A percentile compares a stretch with the other conserved stretches of the same genome.
These are phyloP conservation scores for Kwoniella shivajii DNA, from an alignment of 1,284 basidiomycete species.

Conservation along the genomic window DNA sequence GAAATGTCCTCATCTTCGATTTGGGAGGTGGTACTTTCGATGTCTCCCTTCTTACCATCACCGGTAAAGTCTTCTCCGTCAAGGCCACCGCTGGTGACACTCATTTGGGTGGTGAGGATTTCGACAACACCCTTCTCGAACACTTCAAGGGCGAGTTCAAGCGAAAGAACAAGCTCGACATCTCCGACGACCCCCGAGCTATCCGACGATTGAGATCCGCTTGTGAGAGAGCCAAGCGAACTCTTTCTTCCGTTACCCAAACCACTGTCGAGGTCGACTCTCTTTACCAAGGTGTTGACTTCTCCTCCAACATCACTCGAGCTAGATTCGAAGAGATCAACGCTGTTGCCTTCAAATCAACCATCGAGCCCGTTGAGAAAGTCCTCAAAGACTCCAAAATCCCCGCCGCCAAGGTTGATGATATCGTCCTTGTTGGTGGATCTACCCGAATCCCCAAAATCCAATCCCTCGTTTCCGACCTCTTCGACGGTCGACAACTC, in stretches of 20 bases:
- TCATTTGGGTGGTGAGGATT: slow-evolving; percentile 98
- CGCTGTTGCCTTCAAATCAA: slow-evolving; percentile 95
- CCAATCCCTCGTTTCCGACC: slow-evolving; percentile 96
- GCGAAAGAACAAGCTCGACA: slow-evolving; percentile 91
- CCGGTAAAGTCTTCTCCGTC: slow-evolving; percentile 99
- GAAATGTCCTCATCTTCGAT: slow-evolving; percentile 97
- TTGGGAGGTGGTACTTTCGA: slow-evolving; percentile 99
- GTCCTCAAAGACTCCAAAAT: slow-evolving; percentile 98
- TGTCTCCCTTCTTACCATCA: slow-evolving; percentile 96
- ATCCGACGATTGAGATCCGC: slow-evolving; percentile 96
- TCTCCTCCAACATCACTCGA: slow-evolving; percentile 97
- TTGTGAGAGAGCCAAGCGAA: slow-evolving; percentile 98
- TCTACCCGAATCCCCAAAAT: slow-evolving; percentile 99
- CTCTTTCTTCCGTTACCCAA: slow-evolving; percentile 93
- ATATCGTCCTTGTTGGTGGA: slow-evolving; percentile 97
- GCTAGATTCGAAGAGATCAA: slow-evolving; percentile 98
- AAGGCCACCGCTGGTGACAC: slow-evolving; percentile 99
- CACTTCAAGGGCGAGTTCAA: slow-evolving; percentile 99
- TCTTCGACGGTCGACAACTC: slow-evolving; percentile 97
- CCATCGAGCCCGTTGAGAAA: slow-evolving; percentile 97
- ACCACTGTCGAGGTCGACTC: slow-evolving; percentile 99
- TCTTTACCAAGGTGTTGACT: slow-evolving; percentile 96
- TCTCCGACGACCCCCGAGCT: slow-evolving; percentile 90
- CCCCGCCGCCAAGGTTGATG: slow-evolving; percentile 91
- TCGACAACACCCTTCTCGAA: slow-evolving; percentile 97